Conservation (phyloP, 2,329 filamentous ascomycete genomes). For the Phaeosphaeria sp. region DNA sequence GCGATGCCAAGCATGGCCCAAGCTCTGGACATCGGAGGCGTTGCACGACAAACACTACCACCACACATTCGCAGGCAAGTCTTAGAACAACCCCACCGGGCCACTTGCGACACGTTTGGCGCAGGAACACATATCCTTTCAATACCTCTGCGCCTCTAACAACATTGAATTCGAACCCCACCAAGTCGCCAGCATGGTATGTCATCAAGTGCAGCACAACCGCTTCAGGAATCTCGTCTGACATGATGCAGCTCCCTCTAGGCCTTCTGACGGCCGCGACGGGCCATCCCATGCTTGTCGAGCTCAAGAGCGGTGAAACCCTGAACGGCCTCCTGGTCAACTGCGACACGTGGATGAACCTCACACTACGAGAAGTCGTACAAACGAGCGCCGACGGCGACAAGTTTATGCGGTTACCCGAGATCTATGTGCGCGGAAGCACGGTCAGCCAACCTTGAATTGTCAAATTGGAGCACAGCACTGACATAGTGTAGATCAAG, state of each 20-base stretch:
- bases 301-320: conserved; percentile 97
- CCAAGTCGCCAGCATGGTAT: conserved; percentile 29
- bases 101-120: neutral
- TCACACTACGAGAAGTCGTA: conserved; percentile 95
- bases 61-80: neutral
- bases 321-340: conserved; percentile 94
- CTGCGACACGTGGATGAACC: conserved; percentile 99
- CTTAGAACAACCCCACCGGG: neutral
- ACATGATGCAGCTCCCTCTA: conserved; percentile 61
- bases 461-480: neutral
- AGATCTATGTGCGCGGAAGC: conserved; percentile 96
- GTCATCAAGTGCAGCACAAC: conserved; percentile 15
- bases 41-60: neutral
- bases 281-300: conserved; percentile 96
- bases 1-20: neutral
- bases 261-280: conserved; percentile 93
- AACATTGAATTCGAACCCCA: neutral
- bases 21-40: neutral
- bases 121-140: neutral
- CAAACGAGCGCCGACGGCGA: conserved; percentile 96
- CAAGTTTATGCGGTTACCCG: conserved; percentile 88
- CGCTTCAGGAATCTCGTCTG: conserved; percentile 6
- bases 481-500: conserved; percentile 75
- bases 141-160: neutral
- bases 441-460: conserved; percentile 76